Percentiles rank a stretch among this genome's conserved stretches.
These are phyloP conservation scores for Coemansia sp. DNA, from an alignment of 192 early-diverging fungal genomes.

Conservation along the genomic window DNA sequence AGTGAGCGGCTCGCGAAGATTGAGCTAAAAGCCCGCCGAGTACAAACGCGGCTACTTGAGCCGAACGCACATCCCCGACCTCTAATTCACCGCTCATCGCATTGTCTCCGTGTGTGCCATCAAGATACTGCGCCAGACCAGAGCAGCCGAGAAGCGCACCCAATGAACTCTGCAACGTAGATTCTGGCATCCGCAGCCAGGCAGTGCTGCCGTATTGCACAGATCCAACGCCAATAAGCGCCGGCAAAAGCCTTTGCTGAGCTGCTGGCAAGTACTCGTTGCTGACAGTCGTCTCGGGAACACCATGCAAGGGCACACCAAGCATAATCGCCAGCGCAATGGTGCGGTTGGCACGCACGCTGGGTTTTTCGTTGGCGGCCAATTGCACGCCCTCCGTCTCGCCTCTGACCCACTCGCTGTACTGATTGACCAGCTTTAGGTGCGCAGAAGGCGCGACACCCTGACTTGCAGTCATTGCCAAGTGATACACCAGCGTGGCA, in stretches of 20 bases:
- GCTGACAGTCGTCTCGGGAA: conserved; percentile 37
- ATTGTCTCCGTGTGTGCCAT: background rate
- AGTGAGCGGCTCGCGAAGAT: conserved; percentile 13
- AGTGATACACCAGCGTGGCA: conserved; percentile 28
- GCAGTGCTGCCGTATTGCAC: conserved; percentile 37
- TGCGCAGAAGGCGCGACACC: conserved; percentile 20
- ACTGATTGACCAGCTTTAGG: conserved; percentile 18
- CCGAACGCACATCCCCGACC: conserved; percentile 28
- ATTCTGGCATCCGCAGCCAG: conserved; percentile 32
- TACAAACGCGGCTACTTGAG: conserved; percentile 26
- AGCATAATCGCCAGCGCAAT: conserved; percentile 37
- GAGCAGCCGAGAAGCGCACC: conserved; percentile 26
- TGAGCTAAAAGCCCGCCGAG: conserved; percentile 33
- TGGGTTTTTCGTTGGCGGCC: conserved; percentile 25
- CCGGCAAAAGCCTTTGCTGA: conserved; percentile 28
- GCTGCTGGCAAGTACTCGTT: conserved; percentile 30
- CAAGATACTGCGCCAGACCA: conserved; percentile 15
- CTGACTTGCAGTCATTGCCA: conserved; percentile 26
- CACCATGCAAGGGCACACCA: conserved; percentile 44
- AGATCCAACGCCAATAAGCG: conserved; percentile 31
- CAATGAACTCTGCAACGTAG: conserved; percentile 17
- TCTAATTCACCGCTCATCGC: conserved; percentile 3
- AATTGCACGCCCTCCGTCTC: background rate
- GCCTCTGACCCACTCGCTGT: conserved; percentile 20
- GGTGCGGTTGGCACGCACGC: conserved; percentile 19